A percentile compares a stretch with the other conserved stretches of the same genome.
phyloP scores from a whole-genome alignment of 371 early-diverging fungal genomes.

The Apophysomyces variabilis region DNA sequence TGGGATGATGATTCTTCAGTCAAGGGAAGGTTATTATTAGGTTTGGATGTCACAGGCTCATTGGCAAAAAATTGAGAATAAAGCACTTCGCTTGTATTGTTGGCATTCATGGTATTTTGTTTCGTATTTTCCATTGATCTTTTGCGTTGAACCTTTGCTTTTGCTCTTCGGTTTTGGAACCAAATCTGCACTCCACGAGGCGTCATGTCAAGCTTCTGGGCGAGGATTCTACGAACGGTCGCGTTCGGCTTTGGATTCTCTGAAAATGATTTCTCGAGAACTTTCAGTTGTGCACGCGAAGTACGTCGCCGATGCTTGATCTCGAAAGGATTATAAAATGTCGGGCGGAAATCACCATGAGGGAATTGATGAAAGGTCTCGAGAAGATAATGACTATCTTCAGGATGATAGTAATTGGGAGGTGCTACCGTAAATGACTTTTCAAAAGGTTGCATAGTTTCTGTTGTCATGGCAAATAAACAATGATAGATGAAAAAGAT shows the following conservation, averaged over 20 bases:
- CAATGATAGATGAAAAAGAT: background rate
- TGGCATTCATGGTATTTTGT: background rate
- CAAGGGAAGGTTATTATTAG: conserved; percentile 10
- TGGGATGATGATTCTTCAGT: conserved; percentile 1
- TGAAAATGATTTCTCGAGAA: conserved; percentile 70
- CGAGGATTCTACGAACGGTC: conserved; percentile 67
- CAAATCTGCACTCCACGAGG: conserved; percentile 94
- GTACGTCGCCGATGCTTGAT: conserved; percentile 81
- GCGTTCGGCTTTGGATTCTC: conserved; percentile 76
- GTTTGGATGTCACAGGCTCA: conserved; percentile 16
- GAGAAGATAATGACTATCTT: conserved; percentile 28
- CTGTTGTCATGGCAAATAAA: conserved; percentile 23
- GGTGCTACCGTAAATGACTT: conserved; percentile 31
- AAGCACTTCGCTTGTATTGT: conserved; percentile 17
- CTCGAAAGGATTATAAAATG: conserved; percentile 79
- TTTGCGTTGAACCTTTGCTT: conserved; percentile 52
- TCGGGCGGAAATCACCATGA: conserved; percentile 68
- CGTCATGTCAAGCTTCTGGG: conserved; percentile 83
- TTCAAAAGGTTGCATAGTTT: conserved; percentile 44
- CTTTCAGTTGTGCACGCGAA: conserved; percentile 70
- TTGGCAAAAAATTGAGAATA: conserved; percentile 46
- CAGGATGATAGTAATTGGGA: conserved; percentile 14
- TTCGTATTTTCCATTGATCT: conserved; percentile 18
- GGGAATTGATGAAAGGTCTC: conserved; percentile 56
- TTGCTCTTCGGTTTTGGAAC: conserved; percentile 98